A percentile compares a stretch with the other conserved stretches of the same genome.
These are phyloP conservation scores for Roridomyces roridus DNA, from an alignment of 768 basidiomycete genomes.

Conservation along the genomic window DNA sequence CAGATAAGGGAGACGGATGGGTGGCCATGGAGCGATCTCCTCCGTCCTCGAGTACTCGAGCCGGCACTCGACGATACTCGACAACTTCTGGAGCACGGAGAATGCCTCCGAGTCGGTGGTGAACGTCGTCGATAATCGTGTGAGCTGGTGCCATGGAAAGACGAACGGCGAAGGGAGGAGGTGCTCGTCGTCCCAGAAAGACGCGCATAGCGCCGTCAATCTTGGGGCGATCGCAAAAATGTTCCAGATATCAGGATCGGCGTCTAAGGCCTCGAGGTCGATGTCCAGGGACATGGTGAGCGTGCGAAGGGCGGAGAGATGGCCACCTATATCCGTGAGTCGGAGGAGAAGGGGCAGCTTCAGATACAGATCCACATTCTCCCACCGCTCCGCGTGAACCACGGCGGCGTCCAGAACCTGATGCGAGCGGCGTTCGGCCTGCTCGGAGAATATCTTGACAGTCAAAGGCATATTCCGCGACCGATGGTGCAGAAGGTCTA, in stretches of 20 bases:
- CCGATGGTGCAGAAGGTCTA: background rate
- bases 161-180: background rate
- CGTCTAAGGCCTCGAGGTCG: background rate
- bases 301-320: background rate
- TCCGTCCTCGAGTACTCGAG: background rate
- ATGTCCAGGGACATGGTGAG: background rate
- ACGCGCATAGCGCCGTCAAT: background rate
- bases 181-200: background rate
- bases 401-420: background rate
- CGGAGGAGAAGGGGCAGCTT: background rate
- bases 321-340: background rate
- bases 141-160: conserved; percentile 12
- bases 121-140: conserved; percentile 1
- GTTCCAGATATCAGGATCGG: background rate
- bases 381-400: background rate
- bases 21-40: background rate
- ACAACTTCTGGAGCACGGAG: background rate
- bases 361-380: background rate
- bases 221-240: background rate
- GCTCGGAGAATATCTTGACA: background rate
- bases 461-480: background rate
- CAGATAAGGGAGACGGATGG: background rate
- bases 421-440: background rate
- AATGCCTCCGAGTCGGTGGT: conserved; percentile 1
- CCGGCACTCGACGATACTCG: conserved; percentile 1